Conservation (phyloP, 1,284 basidiomycete species). For the Austroboletus novae-zelandiae region DNA sequence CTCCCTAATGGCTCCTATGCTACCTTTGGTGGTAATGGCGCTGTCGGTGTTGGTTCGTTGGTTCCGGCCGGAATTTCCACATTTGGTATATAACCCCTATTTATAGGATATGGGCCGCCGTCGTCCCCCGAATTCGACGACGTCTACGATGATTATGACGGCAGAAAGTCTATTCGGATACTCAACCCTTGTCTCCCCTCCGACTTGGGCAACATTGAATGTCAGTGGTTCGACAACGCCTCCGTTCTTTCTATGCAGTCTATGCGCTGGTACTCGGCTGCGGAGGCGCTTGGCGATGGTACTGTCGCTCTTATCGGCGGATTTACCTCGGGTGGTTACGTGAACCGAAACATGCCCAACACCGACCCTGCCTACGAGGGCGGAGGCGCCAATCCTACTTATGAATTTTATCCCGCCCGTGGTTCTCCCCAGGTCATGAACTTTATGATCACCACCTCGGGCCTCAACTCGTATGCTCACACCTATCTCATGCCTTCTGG, state of each 20-base stretch:
- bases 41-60: constrained; percentile 65
- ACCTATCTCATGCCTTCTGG: constrained; percentile 86
- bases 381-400: constrained; percentile 63
- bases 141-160: constrained; percentile 65
- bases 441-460: constrained; percentile 80
- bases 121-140: constrained; percentile 45
- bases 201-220: constrained; percentile 47
- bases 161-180: constrained; percentile 66
- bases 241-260: constrained; percentile 69
- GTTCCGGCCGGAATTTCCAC: not conserved
- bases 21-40: constrained; percentile 75
- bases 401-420: constrained; percentile 81
- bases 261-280: constrained; percentile 86
- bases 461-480: constrained; percentile 88
- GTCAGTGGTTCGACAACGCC: constrained; percentile 80
- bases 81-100: not conserved
- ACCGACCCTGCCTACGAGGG: constrained; percentile 63
- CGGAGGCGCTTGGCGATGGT: constrained; percentile 71
- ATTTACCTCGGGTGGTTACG: constrained; percentile 82
- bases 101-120: not conserved
- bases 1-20: constrained; percentile 62
- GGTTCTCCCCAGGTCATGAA: constrained; percentile 43
- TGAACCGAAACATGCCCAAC: constrained; percentile 82
- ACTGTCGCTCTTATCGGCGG: constrained; percentile 75
- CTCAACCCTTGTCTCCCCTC: constrained; percentile 72